Conservation (phyloP, 352 stramenopile genomes). For the Globisporangium iwayamae region DNA sequence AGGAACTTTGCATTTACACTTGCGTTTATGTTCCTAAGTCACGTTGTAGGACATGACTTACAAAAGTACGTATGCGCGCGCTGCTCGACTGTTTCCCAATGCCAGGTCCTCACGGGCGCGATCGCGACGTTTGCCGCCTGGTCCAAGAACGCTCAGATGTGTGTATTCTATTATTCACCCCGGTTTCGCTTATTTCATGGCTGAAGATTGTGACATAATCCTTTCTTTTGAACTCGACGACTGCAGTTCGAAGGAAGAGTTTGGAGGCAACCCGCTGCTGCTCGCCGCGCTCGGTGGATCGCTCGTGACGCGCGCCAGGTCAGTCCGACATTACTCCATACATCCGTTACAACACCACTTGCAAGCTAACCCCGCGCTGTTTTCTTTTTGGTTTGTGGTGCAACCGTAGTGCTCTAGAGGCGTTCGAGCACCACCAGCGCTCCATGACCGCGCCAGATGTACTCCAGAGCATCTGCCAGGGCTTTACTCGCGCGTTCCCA, state of each 20-base stretch:
- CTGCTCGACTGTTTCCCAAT: not conserved
- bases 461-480: constrained; percentile 59
- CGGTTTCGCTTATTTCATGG: not conserved
- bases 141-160: constrained; percentile 46
- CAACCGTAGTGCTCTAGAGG: constrained; percentile 28
- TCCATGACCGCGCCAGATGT: constrained; percentile 86
- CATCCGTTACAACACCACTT: too few relatives aligned
- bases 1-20: not conserved
- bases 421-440: constrained; percentile 66
- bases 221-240: too few relatives aligned
- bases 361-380: too few relatives aligned
- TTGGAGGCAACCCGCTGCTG: constrained; percentile 48
- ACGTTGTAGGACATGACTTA: not conserved
- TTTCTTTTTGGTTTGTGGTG: too few relatives aligned
- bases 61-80: too few relatives aligned
- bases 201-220: not conserved
- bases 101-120: constrained; percentile 75
- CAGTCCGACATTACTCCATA: not conserved
- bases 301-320: constrained; percentile 77
- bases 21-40: too few relatives aligned
- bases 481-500: constrained; percentile 46
- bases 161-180: constrained; percentile 9
- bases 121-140: constrained; percentile 81
- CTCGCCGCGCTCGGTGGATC: constrained; percentile 77
- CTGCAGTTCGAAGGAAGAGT: constrained; percentile 20